phyloP scores from a whole-genome alignment of 352 stramenopile species.

The Achlya hypogyna region DNA sequence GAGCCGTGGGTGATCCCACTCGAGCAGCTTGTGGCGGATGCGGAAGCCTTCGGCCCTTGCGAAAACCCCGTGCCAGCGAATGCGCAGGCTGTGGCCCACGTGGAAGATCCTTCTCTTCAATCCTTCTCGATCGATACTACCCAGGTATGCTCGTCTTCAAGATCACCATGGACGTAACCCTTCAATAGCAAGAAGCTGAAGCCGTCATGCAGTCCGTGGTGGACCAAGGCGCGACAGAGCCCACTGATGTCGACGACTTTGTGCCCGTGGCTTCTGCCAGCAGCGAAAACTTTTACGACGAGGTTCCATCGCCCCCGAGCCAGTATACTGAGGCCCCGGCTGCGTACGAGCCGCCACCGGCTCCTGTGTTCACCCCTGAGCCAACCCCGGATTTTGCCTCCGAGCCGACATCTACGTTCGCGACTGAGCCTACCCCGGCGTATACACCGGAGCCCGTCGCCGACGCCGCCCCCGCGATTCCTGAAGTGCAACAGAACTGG shows the following conservation, averaged over 20 bases:
- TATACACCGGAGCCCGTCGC: neutral
- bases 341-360: neutral
- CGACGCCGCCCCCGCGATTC: neutral
- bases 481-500: constrained; percentile 11
- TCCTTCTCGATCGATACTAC: constrained; percentile 63
- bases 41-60: constrained; percentile 29
- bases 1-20: constrained; percentile 45
- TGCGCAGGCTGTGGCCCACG: constrained; percentile 16
- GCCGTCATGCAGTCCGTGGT: neutral
- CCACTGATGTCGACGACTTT: constrained; percentile 13
- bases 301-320: neutral
- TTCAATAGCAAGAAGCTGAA: neutral
- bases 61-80: constrained; percentile 49
- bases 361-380: no score
- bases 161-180: neutral
- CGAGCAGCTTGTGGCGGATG: constrained; percentile 30
- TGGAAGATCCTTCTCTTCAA: constrained; percentile 25
- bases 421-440: neutral
- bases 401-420: no score
- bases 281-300: constrained; percentile 12
- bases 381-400: no score
- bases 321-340: neutral
- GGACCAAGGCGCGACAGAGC: neutral
- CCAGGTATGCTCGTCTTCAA: constrained; percentile 24
- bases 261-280: neutral